Evolutionary conservation across 192 early-diverging fungal genomes (phyloP), one percentile per base, ranked within the genome.

Genomic region (Coemansia sp.): DNA sequence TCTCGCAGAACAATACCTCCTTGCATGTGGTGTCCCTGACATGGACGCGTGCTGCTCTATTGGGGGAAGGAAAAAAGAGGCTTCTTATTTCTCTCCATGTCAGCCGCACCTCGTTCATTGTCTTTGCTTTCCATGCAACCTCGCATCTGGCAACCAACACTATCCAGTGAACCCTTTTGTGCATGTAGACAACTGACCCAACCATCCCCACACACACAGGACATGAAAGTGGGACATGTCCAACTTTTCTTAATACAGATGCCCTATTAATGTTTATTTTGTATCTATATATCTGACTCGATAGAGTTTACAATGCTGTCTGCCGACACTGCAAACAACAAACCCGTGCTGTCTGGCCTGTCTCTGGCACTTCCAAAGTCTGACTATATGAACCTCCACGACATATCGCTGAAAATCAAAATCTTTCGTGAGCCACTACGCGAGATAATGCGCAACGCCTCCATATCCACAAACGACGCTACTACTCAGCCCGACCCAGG

Each of bases 381-480:
- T 9, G 79, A 82, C 38, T 60, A 73, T 44, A 49, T 62, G 34
- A 47, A 49, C 29, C 52, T 82, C 41, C 70, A 73, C 9, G 73
- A 73, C 32, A 61, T 82, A 5, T 82, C 79, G 2, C 41, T 65
- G n/a, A 67, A 61, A 49, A 59, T 82, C 60, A 76, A 73, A 43
- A 64, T 60, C 22, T 56, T 76, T 12, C 74, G 74, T 29, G 79
- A 82, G 62, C 79, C 74, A 0, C 62, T 76, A 39, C 74, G 79
- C 74, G 74, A 82, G 35, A 64, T 82, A 5, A 52, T 72, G 55
- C 74, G 79, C 59, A 52, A 39, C 18, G 69, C 74, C 7, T 59
- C 58, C 8, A 39, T 50, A 18, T 38, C 43, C 64, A 60, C 24
- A 22, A 18, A 41, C 32, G 18, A 53, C 18, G 24, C 35, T 16